phyloP scores from a whole-genome alignment of 1,284 basidiomycete species.

The Ceratobasidium sp. region DNA sequence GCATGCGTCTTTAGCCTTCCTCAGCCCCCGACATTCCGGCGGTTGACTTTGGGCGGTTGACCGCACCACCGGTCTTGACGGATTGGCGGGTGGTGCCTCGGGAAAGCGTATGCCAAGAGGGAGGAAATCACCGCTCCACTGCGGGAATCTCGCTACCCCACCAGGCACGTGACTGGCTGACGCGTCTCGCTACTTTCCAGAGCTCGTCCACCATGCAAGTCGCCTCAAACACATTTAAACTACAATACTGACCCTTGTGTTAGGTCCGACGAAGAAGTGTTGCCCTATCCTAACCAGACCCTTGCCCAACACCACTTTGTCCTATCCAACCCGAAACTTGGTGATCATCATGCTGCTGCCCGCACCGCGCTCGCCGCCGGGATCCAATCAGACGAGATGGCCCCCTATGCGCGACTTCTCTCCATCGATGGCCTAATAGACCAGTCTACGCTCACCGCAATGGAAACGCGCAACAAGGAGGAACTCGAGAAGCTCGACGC shows the following conservation, averaged over 20 bases:
- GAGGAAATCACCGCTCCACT: not conserved
- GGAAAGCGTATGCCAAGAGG: not conserved
- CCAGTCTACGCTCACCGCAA: constrained; percentile 69
- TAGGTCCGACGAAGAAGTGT: constrained; percentile 75
- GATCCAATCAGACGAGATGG: constrained; percentile 93
- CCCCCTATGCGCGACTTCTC: constrained; percentile 70
- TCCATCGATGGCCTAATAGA: constrained; percentile 59
- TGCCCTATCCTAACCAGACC: constrained; percentile 86
- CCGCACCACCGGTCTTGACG: constrained; percentile 2
- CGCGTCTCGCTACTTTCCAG: constrained; percentile 38
- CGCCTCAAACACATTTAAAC: not conserved
- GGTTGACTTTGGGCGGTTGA: not conserved
- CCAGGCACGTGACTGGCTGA: constrained; percentile 42
- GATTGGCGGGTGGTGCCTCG: not conserved
- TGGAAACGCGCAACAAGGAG: constrained; percentile 82
- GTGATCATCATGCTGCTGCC: constrained; percentile 75
- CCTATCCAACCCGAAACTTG: constrained; percentile 72
- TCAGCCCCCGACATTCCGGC: no score
- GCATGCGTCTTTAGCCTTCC: no score
- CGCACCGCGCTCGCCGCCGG: constrained; percentile 76
- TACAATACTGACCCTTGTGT: not conserved
- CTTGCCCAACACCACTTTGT: constrained; percentile 84
- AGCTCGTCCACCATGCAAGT: constrained; percentile 37
- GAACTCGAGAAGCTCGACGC: constrained; percentile 84
- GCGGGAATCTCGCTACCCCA: constrained; percentile 52